Evolutionary conservation across 805 yeast species (phyloP), one percentile per base, ranked within the genome.

Genomic region (Kodamaea restingae): DNA sequence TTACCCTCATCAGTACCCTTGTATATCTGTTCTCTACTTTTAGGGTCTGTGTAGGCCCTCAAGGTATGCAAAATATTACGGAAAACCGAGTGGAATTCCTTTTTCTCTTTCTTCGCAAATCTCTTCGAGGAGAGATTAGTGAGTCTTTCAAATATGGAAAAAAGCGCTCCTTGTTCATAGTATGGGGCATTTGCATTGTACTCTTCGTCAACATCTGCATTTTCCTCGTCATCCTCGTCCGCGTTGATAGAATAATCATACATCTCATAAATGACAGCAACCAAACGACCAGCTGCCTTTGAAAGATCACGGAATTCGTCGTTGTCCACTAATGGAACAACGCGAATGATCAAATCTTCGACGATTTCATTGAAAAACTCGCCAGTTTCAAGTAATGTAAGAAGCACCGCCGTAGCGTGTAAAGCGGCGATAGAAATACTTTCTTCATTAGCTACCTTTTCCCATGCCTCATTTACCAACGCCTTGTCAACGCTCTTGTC

Each of bases 61-160:
- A 80, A 60, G 0, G 83, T 77, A 26, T 58, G 58, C 29, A 71
- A 55, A 14, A 80, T 76, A 43, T 81, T 83, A 51, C 80, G 67
- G 55, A 80, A 78, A 1, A 81, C 66, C 1, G 85, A 73, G 44
- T 77, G 76, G 18, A 76, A 65, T 27, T 74, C 78, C 43, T 72
- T 73, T 54, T 78, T 81, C 44, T 80, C 85, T 51, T 75, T 78
- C 48, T 82, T 82, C 18, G 81, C 73, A 3, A 79, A 53, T 38
- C 70, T 75, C 42, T 80, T 79, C 4, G 80, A 65, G 0, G 84
- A 75, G 15, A 75, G 70, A 31, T 68, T 71, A 1, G 75, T 60
- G 31, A 80, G 60, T 25, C 67, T 59, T 18, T 64, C 62, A 21
- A 76, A 54, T 3, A 63, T 63, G 15, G 57, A 51, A 21, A 63